Base-by-base conservation (phyloP, 768 basidiomycete species). In the Tephrocybe sp. region DNA sequence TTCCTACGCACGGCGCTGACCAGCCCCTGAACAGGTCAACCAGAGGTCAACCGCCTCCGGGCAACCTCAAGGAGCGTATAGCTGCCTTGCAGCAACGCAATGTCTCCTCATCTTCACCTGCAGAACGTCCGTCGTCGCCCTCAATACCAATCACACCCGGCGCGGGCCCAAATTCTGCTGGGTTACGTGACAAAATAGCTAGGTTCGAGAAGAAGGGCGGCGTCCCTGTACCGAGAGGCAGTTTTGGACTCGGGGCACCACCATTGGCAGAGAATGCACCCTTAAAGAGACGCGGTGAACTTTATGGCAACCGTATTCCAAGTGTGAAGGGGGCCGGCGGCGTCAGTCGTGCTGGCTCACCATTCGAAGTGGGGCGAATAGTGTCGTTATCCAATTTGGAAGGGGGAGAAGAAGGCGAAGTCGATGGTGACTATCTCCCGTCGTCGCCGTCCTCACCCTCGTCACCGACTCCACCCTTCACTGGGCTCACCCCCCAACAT, bases 141-240 rank as follows among this genome's bases (percentile, higher is more conserved):
- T 56, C 64, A 12, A 43, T 65, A 45, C 36, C 44, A 18, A 4
- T 22, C 31, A 6, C 44, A 18, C 8, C 44, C 34, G 66, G 62
- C 39, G 61, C 63, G 4, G 60, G 55, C 6, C 53, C 61, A 28
- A 53, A 56, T 39, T 55, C 60, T 32, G 61, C 63, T 25, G 67
- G 59, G 7, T 61, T 78, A 27, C 69, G 79, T 18, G 88, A 86
- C 63, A 89, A 82, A 70, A 91, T 91, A 54, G 88, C 89, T 18
- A 83, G 79, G 54, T 92, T 92, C 50, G 89, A 92, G 67, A 76
- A 75, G 67, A 85, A 87, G 63, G 89, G 89, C 44, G 87, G 82
- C 9, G 73, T 84, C 0, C 89, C 89, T 13, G 79, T 81, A 30
- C 89, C 89, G n/a, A 73, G 86, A 41, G 84, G 85, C 4, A 83